These are phyloP conservation scores for Boletus eberwhitei DNA, from an alignment of 768 basidiomycete species.

Conservation along the genomic window DNA sequence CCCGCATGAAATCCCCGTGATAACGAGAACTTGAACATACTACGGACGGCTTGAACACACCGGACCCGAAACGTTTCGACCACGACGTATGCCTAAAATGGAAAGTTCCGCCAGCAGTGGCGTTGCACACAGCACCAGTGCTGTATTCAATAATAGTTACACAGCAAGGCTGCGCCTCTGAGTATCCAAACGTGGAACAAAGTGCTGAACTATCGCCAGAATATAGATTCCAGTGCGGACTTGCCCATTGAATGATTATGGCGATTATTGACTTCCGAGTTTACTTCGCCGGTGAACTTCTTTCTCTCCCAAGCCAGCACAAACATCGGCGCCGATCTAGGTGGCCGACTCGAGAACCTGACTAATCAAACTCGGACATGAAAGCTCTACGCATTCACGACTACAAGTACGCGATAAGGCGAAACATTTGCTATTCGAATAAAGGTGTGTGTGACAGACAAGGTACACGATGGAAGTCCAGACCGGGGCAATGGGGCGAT, in stretches of 20 bases:
- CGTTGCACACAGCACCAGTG: constrained; percentile 13
- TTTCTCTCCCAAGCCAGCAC: not conserved
- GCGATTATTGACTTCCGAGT: constrained; percentile 12
- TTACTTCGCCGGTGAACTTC: not conserved
- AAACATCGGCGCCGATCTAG: constrained; percentile 6
- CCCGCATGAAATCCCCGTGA: constrained; percentile 3
- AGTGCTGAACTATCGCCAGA: constrained; percentile 7
- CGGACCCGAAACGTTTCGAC: not conserved
- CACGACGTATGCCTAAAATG: constrained; percentile 9
- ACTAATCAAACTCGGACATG: not conserved
- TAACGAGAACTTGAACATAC: not conserved
- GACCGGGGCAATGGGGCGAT: not conserved
- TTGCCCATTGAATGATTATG: not conserved
- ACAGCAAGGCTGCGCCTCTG: constrained; percentile 17
- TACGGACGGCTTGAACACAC: not conserved
- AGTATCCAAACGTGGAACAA: not conserved
- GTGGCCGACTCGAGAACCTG: constrained; percentile 1
- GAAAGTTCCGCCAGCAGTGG: constrained; percentile 3
- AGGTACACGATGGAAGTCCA: not conserved
- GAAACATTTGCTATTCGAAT: not conserved
- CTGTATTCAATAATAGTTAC: not conserved
- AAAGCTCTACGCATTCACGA: not conserved
- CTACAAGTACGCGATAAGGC: not conserved
- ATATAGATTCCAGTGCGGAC: constrained; percentile 6
- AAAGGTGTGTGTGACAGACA: too few species aligned